These are phyloP conservation scores for Starmerella floricola DNA, from an alignment of 805 yeast species.

Conservation along the genomic window DNA sequence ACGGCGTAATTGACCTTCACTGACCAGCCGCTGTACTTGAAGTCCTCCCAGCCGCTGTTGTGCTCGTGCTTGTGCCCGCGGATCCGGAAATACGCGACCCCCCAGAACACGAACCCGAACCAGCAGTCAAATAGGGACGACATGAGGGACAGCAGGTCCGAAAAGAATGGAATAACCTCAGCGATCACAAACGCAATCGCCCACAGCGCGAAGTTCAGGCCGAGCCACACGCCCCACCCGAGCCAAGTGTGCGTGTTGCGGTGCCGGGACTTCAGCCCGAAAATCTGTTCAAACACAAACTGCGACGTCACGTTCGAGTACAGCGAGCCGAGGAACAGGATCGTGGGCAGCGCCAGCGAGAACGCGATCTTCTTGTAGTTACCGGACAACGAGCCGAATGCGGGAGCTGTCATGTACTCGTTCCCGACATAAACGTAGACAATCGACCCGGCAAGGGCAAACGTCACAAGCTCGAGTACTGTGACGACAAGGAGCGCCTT, in stretches of 20 bases:
- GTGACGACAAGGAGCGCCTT: conserved; percentile 46
- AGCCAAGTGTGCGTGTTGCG: conserved; percentile 36
- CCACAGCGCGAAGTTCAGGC: conserved; percentile 37
- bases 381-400: conserved; percentile 41
- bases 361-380: conserved; percentile 43
- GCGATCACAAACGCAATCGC: conserved; percentile 45
- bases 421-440: conserved; percentile 47
- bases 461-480: conserved; percentile 37
- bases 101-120: conserved; percentile 55
- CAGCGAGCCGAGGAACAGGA: conserved; percentile 39
- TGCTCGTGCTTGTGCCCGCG: conserved; percentile 25
- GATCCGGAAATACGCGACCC: conserved; percentile 36
- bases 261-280: conserved; percentile 34
- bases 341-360: conserved; percentile 50
- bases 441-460: conserved; percentile 45
- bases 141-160: conserved; percentile 46
- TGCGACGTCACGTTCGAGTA: conserved; percentile 45
- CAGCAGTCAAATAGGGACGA: conserved; percentile 52
- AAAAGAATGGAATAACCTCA: conserved; percentile 53
- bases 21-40: conserved; percentile 24
- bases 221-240: conserved; percentile 46
- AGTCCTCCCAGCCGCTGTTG: conserved; percentile 27
- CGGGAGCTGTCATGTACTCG: conserved; percentile 45
- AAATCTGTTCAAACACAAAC: conserved; percentile 39
- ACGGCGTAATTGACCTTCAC: conserved; percentile 32